A percentile compares a stretch with the other conserved stretches of the same genome.
Evolutionary conservation across 106 monocot species (phyloP).

Genomic region (Chionographis japonica): DNA sequence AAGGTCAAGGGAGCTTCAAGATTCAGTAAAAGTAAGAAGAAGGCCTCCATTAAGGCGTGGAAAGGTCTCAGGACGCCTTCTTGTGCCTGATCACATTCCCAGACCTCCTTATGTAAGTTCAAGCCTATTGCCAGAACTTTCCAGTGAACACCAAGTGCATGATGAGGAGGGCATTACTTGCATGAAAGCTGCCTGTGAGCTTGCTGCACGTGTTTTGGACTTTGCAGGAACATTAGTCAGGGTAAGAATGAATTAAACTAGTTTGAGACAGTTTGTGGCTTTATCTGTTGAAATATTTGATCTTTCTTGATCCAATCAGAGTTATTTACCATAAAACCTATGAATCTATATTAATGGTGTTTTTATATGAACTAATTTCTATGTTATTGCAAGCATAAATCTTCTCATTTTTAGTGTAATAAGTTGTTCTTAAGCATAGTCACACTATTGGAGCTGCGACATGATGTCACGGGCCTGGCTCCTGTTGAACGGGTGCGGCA

Average conservation of each 20-base stretch:
- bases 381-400: too few relatives aligned
- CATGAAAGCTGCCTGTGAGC: constrained; percentile 90
- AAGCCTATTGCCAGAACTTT: constrained; percentile 63
- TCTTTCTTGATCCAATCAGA: background rate
- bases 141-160: constrained; percentile 64
- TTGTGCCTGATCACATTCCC: constrained; percentile 76
- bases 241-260: constrained; percentile 31
- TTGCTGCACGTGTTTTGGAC: constrained; percentile 90
- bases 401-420: too few relatives aligned
- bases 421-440: too few relatives aligned
- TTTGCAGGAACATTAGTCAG: constrained; percentile 86
- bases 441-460: too few relatives aligned
- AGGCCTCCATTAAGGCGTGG: constrained; percentile 77
- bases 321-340: too few relatives aligned
- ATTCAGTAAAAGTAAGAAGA: constrained; percentile 51
- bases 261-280: background rate
- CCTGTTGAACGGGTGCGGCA: too few relatives aligned
- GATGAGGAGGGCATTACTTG: constrained; percentile 74
- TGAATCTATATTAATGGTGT: too few relatives aligned
- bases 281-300: constrained; percentile 3
- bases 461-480: too few relatives aligned
- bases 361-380: too few relatives aligned
- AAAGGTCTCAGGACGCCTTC: constrained; percentile 57
- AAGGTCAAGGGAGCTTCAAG: constrained; percentile 65
- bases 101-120: constrained; percentile 85